Evolutionary conservation across 2,329 filamentous ascomycete genomes (phyloP).

Genomic region (Cyphellophora attinorum): DNA sequence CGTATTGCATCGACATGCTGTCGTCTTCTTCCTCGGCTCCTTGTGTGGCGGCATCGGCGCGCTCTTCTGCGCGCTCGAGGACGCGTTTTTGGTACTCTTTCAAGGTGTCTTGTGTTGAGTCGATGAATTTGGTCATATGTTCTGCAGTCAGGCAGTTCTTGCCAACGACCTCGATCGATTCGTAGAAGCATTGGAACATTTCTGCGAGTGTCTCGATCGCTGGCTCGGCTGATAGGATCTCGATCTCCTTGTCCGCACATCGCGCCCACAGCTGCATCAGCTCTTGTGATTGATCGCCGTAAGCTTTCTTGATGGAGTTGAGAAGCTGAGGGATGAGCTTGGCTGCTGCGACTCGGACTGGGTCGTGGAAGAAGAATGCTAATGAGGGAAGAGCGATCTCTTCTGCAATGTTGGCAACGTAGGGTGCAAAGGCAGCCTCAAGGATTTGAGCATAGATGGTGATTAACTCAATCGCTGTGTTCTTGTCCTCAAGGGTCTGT

Average conservation of each 20-base stretch:
- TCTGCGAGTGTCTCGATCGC: slow-evolving; percentile 93
- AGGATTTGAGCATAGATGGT: slow-evolving; percentile 95
- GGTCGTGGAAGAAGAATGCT: slow-evolving; percentile 98
- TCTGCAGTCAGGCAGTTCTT: slow-evolving; percentile 67
- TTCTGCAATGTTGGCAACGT: slow-evolving; percentile 88
- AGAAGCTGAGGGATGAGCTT: slow-evolving; percentile 90
- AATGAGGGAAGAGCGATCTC: slow-evolving; percentile 90
- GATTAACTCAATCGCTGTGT: slow-evolving; percentile 97
- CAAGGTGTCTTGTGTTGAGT: slow-evolving; percentile 72
- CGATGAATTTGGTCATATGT: slow-evolving; percentile 82
- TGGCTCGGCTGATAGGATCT: slow-evolving; percentile 86
- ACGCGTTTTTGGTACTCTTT: slow-evolving; percentile 90
- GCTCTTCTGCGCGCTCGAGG: slow-evolving; percentile 71
- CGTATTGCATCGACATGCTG: slow-evolving; percentile 74
- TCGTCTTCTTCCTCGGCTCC: slow-evolving; percentile 85
- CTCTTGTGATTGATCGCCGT: slow-evolving; percentile 69
- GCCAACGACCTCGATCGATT: slow-evolving; percentile 88
- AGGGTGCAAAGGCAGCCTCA: slow-evolving; percentile 85
- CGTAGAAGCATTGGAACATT: slow-evolving; percentile 99
- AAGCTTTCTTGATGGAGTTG: slow-evolving; percentile 87
- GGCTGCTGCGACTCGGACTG: slow-evolving; percentile 86
- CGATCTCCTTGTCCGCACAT: slow-evolving; percentile 82
- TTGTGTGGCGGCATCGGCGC: slow-evolving; percentile 73
- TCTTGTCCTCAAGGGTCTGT: slow-evolving; percentile 93
- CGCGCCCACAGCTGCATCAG: slow-evolving; percentile 74